Percentiles rank a stretch among this genome's conserved stretches.
Conservation (phyloP, 768 basidiomycete species). For the Rhodotorula paludigena region DNA sequence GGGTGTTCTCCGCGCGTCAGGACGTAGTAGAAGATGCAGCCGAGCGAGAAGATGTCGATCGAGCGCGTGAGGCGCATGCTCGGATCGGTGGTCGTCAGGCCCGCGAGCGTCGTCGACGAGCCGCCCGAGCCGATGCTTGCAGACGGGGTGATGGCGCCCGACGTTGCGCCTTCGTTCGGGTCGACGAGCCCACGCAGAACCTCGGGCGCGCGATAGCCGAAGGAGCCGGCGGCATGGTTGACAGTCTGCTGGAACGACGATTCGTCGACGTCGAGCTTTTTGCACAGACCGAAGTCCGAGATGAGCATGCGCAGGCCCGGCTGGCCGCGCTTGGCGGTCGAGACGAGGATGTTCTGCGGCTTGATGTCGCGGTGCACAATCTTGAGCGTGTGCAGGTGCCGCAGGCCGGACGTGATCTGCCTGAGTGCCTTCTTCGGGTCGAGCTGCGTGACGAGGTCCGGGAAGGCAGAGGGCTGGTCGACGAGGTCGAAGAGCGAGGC, state of each 20-base stretch:
- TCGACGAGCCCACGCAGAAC: conserved; percentile 90
- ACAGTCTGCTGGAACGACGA: conserved; percentile 91
- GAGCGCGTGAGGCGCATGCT: conserved; percentile 77
- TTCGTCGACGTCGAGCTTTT: conserved; percentile 90
- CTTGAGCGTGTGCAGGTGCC: conserved; percentile 86
- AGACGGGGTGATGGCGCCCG: conserved; percentile 29
- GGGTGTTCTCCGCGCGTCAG: conserved; percentile 87
- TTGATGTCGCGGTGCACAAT: conserved; percentile 99
- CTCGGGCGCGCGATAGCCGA: conserved; percentile 97
- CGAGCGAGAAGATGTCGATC: conserved; percentile 93
- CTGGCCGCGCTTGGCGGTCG: conserved; percentile 52
- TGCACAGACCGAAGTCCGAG: conserved; percentile 95
- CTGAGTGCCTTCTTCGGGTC: conserved; percentile 80
- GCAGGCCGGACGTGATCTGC: conserved; percentile 80
- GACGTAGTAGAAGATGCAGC: conserved; percentile 81
- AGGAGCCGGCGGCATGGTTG: conserved; percentile 85
- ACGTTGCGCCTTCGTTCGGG: conserved; percentile 63
- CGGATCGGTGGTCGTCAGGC: conserved; percentile 47
- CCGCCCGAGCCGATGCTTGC: conserved; percentile 57
- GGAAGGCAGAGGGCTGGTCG: conserved; percentile 65
- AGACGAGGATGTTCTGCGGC: conserved; percentile 92
- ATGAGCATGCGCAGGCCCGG: conserved; percentile 73
- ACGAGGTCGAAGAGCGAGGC: conserved; percentile 82
- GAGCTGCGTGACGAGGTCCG: conserved; percentile 71
- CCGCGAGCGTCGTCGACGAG: conserved; percentile 48